Base-by-base conservation (phyloP, 108 stramenopile genomes). In the Pseudonitzschia multistriata region DNA sequence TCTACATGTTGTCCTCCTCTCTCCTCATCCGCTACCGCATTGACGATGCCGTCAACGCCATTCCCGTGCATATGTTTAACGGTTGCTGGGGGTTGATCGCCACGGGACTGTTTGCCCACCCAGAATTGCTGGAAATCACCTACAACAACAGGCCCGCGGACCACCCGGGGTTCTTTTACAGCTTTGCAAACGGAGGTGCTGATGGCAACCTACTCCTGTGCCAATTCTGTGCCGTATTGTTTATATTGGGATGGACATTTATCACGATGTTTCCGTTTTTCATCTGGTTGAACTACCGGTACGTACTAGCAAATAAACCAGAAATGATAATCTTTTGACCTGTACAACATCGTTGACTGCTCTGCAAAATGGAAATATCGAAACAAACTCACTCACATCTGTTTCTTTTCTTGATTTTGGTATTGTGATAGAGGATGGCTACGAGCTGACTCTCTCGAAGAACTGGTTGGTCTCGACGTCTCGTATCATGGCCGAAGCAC, bases 21-120 rank as follows among this genome's bases (percentile, higher is more conserved):
- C 66, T 83, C 13, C 75, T 98, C 29, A 71, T 95, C 19, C 62
- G 71, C 66, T 49, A 78, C 13, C 37, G 81, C 21, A 81, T 98
- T 59, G 97, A 98, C 74, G 97, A 98, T 72, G 93, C 95, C 40
- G 95, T 97, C 2, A 91, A 96, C 72, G 97, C 96, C 47, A 85
- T 94, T 54, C 94, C 97, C 5, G 93, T 96, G 11, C 96, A 97
- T 70, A 74, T 92, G 71, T 67, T 82, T 33, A 69, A 81, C 70
- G 97, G 97, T n/a, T 59, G 77, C 19, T 97, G 96, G 96, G 97
- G 97, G 48, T 36, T 91, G 48, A 49, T 97, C 21, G 90, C 89
- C 14, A 74, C 81, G 11, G 97, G 92, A 25, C 70, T 91, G 8
- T 92, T 97, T 74, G 86, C 92, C 8, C 66, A 76, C 21, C 86